phyloP scores from a whole-genome alignment of 106 monocot genomes.

The Acanthochlamys bracteata region DNA sequence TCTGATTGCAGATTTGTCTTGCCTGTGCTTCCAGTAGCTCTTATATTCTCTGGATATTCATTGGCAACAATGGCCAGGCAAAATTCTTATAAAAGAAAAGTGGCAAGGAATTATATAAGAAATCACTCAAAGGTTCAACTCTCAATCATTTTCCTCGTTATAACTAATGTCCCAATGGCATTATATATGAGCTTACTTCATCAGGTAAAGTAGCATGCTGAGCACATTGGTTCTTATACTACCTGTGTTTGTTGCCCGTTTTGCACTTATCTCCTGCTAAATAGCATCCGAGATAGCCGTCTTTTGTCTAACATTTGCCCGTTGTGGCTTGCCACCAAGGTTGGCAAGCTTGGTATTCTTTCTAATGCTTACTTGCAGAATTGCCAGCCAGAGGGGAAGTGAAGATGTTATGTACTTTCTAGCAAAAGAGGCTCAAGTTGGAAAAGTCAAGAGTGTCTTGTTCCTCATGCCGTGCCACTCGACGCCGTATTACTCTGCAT shows the following conservation, averaged over 20 bases:
- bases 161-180: conserved; percentile 85
- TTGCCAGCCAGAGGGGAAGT: conserved; percentile 82
- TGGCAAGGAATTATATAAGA: background rate
- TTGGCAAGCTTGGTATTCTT: background rate
- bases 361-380: conserved; percentile 7
- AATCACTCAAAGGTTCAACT: conserved; percentile 26
- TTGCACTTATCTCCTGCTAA: background rate
- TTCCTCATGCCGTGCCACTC: conserved; percentile 95
- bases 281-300: background rate
- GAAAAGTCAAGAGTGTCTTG: conserved; percentile 57
- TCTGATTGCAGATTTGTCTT: conserved; percentile 86
- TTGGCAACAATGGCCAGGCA: conserved; percentile 42
- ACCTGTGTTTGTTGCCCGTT: background rate
- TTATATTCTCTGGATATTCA: conserved; percentile 88
- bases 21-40: conserved; percentile 80
- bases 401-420: conserved; percentile 95
- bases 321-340: background rate
- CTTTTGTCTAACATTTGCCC: background rate
- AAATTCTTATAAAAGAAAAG: conserved; percentile 1
- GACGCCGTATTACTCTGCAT: conserved; percentile 87
- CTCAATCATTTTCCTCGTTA: conserved; percentile 50
- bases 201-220: conserved; percentile 45
- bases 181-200: conserved; percentile 84
- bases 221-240: background rate
- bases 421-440: conserved; percentile 60